A percentile compares a stretch with the other conserved stretches of the same genome.
phyloP scores from a whole-genome alignment of 2,329 filamentous ascomycete genomes.

The Calonectria naviculata region DNA sequence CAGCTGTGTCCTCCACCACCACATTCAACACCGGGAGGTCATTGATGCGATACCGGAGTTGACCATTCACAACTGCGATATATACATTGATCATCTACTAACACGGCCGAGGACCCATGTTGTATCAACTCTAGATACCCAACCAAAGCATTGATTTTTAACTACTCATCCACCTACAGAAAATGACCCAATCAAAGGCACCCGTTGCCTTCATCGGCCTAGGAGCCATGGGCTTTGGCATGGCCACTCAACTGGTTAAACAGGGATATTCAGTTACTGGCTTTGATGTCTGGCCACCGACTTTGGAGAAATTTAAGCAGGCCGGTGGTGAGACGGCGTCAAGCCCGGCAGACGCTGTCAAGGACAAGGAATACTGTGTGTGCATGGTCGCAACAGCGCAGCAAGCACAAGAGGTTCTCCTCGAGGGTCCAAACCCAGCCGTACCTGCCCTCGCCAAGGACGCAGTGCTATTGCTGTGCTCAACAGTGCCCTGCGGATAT shows the following conservation, averaged over 20 bases:
- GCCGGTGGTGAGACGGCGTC: constrained; percentile 12
- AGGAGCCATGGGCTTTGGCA: constrained; percentile 33
- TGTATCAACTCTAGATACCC: neutral
- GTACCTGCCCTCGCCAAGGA: constrained; percentile 14
- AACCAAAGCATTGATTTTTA: neutral
- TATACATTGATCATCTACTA: constrained; percentile 3
- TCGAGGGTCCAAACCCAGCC: constrained; percentile 17
- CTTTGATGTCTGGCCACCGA: constrained; percentile 25
- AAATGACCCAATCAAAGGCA: constrained; percentile 17
- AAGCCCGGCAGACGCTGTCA: constrained; percentile 15
- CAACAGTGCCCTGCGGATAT: constrained; percentile 24
- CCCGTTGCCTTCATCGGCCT: constrained; percentile 30
- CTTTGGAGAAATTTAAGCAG: constrained; percentile 14
- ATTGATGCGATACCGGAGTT: constrained; percentile 19
- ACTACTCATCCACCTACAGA: neutral
- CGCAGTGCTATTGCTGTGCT: constrained; percentile 22
- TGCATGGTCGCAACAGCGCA: constrained; percentile 30
- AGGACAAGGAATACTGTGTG: constrained; percentile 16
- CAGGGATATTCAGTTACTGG: constrained; percentile 26
- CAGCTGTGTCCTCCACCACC: neutral
- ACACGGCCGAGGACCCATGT: neutral
- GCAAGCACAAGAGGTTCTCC: constrained; percentile 25
- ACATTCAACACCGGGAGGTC: neutral
- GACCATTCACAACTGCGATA: constrained; percentile 6
- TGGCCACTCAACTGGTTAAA: constrained; percentile 25